Evolutionary conservation across 805 yeast genomes (phyloP).

Genomic region (Yamadazyma sp.): DNA sequence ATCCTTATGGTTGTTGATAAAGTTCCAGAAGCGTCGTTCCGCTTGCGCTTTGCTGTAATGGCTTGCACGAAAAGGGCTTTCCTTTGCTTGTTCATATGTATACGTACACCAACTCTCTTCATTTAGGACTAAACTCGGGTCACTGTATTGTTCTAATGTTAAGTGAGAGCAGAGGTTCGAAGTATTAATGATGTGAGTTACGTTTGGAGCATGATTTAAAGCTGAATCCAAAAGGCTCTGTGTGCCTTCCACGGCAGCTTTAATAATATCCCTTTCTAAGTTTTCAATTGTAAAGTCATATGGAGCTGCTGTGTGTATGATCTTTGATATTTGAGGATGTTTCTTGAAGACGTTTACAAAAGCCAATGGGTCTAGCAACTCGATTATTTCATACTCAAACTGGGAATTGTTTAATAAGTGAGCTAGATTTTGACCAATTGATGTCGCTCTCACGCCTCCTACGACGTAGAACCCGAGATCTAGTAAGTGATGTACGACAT

Average conservation of each 20-base stretch:
- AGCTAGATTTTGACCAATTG: constrained; percentile 38
- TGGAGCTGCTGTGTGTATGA: constrained; percentile 33
- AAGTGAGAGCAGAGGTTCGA: constrained; percentile 38
- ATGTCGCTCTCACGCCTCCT: constrained; percentile 48
- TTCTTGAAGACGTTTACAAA: constrained; percentile 25
- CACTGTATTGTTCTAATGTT: constrained; percentile 8
- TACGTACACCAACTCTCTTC: constrained; percentile 8
- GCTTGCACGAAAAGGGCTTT: constrained; percentile 19
- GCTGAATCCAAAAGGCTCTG: constrained; percentile 46
- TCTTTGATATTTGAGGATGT: constrained; percentile 24
- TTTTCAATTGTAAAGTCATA: constrained; percentile 19
- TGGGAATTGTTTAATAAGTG: constrained; percentile 9
- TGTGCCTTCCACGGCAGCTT: constrained; percentile 31
- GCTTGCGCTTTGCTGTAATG: constrained; percentile 23
- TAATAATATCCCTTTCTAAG: constrained; percentile 20
- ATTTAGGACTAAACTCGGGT: constrained; percentile 16
- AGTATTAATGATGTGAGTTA: constrained; percentile 50
- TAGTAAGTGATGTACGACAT: constrained; percentile 42
- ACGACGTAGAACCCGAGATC: constrained; percentile 43
- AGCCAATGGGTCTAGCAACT: constrained; percentile 19
- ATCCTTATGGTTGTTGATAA: constrained; percentile 14
- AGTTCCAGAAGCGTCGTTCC: constrained; percentile 22
- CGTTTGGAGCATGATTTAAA: constrained; percentile 35
- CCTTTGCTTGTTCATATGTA: constrained; percentile 3
- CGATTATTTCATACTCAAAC: constrained; percentile 19